Base-by-base conservation (phyloP, 345 rosid species). In the Hibiscus trionum region DNA sequence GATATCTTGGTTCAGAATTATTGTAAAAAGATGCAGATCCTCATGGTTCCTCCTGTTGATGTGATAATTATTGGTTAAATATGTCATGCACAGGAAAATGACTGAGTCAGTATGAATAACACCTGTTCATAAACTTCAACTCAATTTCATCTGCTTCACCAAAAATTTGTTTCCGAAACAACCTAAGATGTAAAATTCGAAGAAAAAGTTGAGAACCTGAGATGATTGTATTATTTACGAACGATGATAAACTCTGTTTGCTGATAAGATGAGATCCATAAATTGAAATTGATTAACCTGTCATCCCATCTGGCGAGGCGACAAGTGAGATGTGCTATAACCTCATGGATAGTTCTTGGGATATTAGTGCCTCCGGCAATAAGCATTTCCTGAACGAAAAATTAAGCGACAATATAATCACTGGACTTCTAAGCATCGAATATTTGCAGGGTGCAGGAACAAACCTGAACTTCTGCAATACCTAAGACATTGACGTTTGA, bases 81-180 rank as follows among this genome's bases (percentile, higher is more conserved):
- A 53, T 4, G 27, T 66, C 63, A 52, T 67, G 63, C 37, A 71
- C 53, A 63, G 31, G 37, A 33, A 8, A 59, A 39, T n/a, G 27
- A 52, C 17, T 1, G 26, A 56, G 35, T 14, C 52, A 21, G n/a
- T 19, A 71, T 5, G 46, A 71, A 49, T 47, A 26, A 70, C 63
- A 88, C 93, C 86, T 84, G 81, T 88, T 80, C 93, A 86, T 85
- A 76, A 88, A 88, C 87, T 79, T 88, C 82, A 88, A 75, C 73
- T 88, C 93, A 37, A 85, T 76, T 76, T 85, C 90, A 73, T 88
- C 90, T 1, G 93, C 93, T 64, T 82, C 90, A 17, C 89, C 93
- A 56, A 88, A 86, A 73, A 85, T 73, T 50, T 80, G 81, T 74
- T 81, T 86, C 39, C 87, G 81, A 72, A 85, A 88, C 67, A 86